Conservation (phyloP, 495 filamentous ascomycete genomes). For the Talaromyces proteolyticus region DNA sequence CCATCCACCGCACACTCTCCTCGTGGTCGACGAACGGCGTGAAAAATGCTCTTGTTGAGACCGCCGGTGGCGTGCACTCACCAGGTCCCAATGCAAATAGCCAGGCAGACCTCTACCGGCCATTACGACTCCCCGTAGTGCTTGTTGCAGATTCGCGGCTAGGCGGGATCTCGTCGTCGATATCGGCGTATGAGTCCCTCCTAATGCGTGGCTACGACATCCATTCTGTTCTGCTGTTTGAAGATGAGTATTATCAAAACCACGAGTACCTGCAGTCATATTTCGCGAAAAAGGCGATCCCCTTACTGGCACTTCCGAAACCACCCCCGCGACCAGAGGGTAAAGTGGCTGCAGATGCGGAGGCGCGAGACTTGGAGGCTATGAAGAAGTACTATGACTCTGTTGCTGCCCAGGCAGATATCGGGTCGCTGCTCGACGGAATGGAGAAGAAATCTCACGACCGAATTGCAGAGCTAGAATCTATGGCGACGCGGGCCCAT, state of each 20-base stretch:
- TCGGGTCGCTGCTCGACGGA: constrained; percentile 33
- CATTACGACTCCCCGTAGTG: constrained; percentile 64
- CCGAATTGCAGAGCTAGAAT: constrained; percentile 49
- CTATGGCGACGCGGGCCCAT: constrained; percentile 51
- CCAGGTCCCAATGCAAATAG: constrained; percentile 67
- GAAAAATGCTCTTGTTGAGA: constrained; percentile 59
- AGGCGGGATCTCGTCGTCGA: constrained; percentile 68
- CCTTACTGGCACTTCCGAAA: constrained; percentile 41
- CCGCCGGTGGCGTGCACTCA: constrained; percentile 71
- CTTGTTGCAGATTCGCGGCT: constrained; percentile 65
- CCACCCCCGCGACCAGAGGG: constrained; percentile 40
- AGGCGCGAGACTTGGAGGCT: constrained; percentile 39
- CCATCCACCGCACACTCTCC: constrained; percentile 39
- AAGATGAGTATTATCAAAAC: constrained; percentile 56
- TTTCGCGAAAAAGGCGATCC: constrained; percentile 53
- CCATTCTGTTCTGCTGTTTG: constrained; percentile 57
- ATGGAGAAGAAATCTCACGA: constrained; percentile 40
- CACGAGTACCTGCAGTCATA: constrained; percentile 56
- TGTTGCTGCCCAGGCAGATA: constrained; percentile 27
- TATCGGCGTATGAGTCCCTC: constrained; percentile 71
- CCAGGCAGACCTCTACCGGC: constrained; percentile 68
- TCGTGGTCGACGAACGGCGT: constrained; percentile 30
- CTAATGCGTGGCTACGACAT: constrained; percentile 69
- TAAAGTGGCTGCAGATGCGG: constrained; percentile 16
- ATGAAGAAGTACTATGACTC: constrained; percentile 55